Base-by-base conservation (phyloP, 2,329 filamentous ascomycete species). In the Triangularia setosa region DNA sequence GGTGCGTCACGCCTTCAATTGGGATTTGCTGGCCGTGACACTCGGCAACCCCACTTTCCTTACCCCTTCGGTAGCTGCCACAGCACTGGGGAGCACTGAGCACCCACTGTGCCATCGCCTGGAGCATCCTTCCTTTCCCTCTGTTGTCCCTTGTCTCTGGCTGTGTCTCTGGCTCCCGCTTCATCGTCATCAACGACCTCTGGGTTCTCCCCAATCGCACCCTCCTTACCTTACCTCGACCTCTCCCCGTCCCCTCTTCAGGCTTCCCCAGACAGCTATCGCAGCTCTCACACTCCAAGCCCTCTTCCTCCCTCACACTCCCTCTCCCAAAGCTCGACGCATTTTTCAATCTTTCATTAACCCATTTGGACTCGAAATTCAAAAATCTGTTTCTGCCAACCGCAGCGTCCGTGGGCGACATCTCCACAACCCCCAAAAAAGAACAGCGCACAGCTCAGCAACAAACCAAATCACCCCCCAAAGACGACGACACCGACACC, bases 341-440 rank as follows among this genome's bases (percentile, higher is more conserved):
- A 64, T 65, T 66, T 69, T 69, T 65, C 69, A 44, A 71, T 71
- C 70, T 71, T 64, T 72, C 69, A 69, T 71, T 71, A 69, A 70
- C 65, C 65, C 56, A 60, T 55, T 72, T 70, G 69, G 66, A 66
- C 65, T 69, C 67, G 63, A 68, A 66, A 64, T 69, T 33, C 68
- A 64, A 65, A 60, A 63, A 64, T 27, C 44, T 56, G 40, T 48
- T 48, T 48, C 40, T 48, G 40, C n/a, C 40, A 48, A 48, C 40
- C 40, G 40, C 40, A 48, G 65, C 67, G 68, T 66, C 69, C 63
- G 65, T 68, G 65, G 66, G 65, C 68, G 60, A 66, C 69, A 62
- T 66, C 65, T 65, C 64, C 67, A 64, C 67, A 65, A 61, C 56
- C 33, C 56, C 58, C 58, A 52, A 64, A 66, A 67, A 66, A 18